Base-by-base conservation (phyloP, 352 stramenopile species). In the Thraustotheca clavata region DNA sequence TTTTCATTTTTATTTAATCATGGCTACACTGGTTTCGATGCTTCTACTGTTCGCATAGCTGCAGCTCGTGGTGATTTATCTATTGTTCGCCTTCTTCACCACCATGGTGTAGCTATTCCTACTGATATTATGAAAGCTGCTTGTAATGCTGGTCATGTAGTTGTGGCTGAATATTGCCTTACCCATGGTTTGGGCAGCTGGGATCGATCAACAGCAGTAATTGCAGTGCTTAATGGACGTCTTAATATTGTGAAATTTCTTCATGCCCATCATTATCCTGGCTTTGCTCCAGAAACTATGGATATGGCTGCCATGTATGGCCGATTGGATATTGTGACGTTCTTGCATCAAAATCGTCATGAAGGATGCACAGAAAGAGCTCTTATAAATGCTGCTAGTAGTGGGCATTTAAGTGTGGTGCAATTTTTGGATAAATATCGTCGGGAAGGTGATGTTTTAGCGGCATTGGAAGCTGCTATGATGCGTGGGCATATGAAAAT, bases 201-300 rank as follows among this genome's bases (percentile, higher is more conserved):
- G 43, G 43, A 52, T 31, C 11, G 43, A 7, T 52, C 43, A 31
- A 52, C 43, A 7, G 43, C 34, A 2, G 43, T 18, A 11, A 35
- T 68, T n/a, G 60, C 67, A 0, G 61, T 50, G 22, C 54, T 43
- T 20, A 35, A 63, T 7, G 67, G 67, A 3, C 61, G 67, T 46
- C 26, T 67, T n/a, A 49, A 70, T 20, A 60, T 41, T 14, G 36
- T 71, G 20, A 22, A 66, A 34, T 71, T 65, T 33, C 62, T 71
- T n/a, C 48, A 71, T 18, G 31, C 33, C n/a, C 38, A 70, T 18
- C 12, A 49, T 4, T 29, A 8, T 3, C 60, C 63, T 22, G 67
- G 67, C 1, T 71, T 65, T 54, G 63, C 67, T 14, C 41, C 67
- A 11, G 49, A 35, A 4, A 63, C 67, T 18, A 71, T 71, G 67